These are phyloP conservation scores for Coffea eugenioides DNA, from an alignment of 257 asterid genomes.

Conservation along the genomic window DNA sequence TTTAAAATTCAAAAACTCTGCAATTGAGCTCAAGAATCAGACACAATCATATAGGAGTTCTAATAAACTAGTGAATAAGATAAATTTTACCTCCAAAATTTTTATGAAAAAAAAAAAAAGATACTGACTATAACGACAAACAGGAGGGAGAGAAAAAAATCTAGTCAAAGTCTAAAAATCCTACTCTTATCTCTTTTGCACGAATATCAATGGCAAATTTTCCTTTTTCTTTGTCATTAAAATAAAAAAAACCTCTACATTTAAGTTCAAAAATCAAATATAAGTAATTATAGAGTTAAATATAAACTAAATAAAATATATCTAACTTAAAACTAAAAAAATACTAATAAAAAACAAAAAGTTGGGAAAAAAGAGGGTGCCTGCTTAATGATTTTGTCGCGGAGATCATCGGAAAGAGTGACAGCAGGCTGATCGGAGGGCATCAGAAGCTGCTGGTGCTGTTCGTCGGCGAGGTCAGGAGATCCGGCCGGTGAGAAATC, in stretches of 20 bases:
- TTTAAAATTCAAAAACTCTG: too few relatives aligned
- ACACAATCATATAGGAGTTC: too few relatives aligned
- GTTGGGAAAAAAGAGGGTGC: conserved; percentile 15
- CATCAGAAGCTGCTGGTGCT: conserved; percentile 35
- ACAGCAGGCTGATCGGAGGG: conserved; percentile 40
- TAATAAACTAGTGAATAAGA: too few relatives aligned
- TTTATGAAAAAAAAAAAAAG: too few relatives aligned
- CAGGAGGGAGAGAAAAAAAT: too few relatives aligned
- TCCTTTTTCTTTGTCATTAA: too few relatives aligned
- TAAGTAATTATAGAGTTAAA: background rate
- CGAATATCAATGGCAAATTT: too few relatives aligned
- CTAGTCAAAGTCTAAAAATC: too few relatives aligned
- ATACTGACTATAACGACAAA: too few relatives aligned
- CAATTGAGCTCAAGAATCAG: too few relatives aligned
- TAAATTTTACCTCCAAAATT: too few relatives aligned
- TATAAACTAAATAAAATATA: background rate
- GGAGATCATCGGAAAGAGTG: conserved; percentile 61
- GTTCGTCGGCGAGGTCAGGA: conserved; percentile 47
- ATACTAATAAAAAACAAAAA: background rate
- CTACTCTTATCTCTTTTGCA: too few relatives aligned
- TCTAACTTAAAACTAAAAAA: background rate
- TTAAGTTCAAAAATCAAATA: background rate
- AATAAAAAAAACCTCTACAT: background rate
- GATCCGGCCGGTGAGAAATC: conserved; percentile 66
- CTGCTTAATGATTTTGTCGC: conserved; percentile 76